Percentiles rank a stretch among this genome's conserved stretches.
These are phyloP conservation scores for Curvularia verruculosa DNA, from an alignment of 2,329 filamentous ascomycete genomes.

Conservation along the genomic window DNA sequence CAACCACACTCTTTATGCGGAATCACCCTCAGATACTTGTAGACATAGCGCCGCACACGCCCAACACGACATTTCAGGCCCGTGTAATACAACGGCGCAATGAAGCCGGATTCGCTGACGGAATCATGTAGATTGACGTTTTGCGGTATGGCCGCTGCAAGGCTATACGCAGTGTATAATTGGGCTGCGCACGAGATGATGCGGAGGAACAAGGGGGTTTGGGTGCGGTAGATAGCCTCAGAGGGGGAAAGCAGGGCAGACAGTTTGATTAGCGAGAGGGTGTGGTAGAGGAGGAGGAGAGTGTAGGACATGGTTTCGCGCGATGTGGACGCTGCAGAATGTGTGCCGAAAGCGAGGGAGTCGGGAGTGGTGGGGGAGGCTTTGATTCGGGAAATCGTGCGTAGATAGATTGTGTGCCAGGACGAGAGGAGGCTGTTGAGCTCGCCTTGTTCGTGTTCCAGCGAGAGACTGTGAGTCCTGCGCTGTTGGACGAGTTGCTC, in stretches of 20 bases:
- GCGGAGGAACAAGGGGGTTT: slow-evolving; percentile 16
- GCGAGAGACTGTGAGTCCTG: background rate
- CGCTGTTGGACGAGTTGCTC: background rate
- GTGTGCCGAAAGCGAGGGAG: slow-evolving; percentile 1
- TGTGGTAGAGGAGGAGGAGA: slow-evolving; percentile 24
- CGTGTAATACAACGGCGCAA: slow-evolving; percentile 7
- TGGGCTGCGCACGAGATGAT: slow-evolving; percentile 15
- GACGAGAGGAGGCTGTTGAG: background rate
- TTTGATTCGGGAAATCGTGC: background rate
- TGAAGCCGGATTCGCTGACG: slow-evolving; percentile 26
- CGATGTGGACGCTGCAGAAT: background rate
- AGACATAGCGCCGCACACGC: slow-evolving; percentile 50
- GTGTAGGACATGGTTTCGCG: slow-evolving; percentile 4
- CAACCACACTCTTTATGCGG: slow-evolving; percentile 53
- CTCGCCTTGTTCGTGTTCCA: background rate
- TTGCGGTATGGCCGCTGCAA: background rate
- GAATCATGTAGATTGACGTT: slow-evolving; percentile 10
- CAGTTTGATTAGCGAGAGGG: slow-evolving; percentile 24
- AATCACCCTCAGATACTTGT: slow-evolving; percentile 38
- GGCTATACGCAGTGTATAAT: background rate
- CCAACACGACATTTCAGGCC: slow-evolving; percentile 57
- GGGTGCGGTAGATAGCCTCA: slow-evolving; percentile 30
- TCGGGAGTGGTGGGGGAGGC: background rate
- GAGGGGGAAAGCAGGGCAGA: background rate
- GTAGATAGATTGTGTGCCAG: slow-evolving; percentile 6